Conservation (phyloP, 2,329 filamentous ascomycete genomes). For the Thelonectria rubi region DNA sequence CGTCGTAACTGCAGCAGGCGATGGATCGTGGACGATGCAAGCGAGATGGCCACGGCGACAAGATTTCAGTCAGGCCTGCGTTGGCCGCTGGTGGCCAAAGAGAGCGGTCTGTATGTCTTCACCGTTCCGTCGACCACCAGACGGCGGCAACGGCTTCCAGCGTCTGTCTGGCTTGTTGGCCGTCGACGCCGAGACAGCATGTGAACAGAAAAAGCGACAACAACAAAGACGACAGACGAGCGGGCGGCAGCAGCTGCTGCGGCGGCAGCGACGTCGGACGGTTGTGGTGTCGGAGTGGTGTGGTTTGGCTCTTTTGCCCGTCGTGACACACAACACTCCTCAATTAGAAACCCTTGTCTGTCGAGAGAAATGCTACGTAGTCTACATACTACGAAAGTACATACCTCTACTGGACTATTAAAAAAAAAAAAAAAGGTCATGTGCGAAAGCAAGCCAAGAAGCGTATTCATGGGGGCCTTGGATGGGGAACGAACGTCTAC, state of each 20-base stretch:
- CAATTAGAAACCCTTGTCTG: slow-evolving; percentile 19
- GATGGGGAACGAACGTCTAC: slow-evolving; percentile 5
- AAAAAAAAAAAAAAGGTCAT: slow-evolving; percentile 15
- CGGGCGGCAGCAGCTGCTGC: too few relatives aligned
- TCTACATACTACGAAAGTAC: too few relatives aligned
- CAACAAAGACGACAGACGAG: too few relatives aligned
- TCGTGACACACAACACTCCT: neutral
- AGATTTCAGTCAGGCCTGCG: too few relatives aligned
- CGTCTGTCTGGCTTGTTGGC: too few relatives aligned
- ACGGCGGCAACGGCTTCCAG: neutral
- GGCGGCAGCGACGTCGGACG: slow-evolving; percentile 34
- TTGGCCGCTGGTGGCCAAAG: too few relatives aligned
- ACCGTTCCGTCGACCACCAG: too few relatives aligned
- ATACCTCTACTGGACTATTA: too few relatives aligned
- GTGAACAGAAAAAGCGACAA: too few relatives aligned
- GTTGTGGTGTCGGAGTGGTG: slow-evolving; percentile 42
- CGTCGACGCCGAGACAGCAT: too few relatives aligned
- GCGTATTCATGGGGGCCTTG: slow-evolving; percentile 12
- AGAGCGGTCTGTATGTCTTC: too few relatives aligned
- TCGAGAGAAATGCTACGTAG: slow-evolving; percentile 1
- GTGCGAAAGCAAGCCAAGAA: slow-evolving; percentile 8
- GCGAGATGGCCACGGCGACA: neutral
- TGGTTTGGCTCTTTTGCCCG: slow-evolving; percentile 28
- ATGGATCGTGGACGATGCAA: neutral
- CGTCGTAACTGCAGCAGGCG: neutral